These are phyloP conservation scores for Aureobasidium pullulans DNA, from an alignment of 2,329 filamentous ascomycete species.

Conservation along the genomic window DNA sequence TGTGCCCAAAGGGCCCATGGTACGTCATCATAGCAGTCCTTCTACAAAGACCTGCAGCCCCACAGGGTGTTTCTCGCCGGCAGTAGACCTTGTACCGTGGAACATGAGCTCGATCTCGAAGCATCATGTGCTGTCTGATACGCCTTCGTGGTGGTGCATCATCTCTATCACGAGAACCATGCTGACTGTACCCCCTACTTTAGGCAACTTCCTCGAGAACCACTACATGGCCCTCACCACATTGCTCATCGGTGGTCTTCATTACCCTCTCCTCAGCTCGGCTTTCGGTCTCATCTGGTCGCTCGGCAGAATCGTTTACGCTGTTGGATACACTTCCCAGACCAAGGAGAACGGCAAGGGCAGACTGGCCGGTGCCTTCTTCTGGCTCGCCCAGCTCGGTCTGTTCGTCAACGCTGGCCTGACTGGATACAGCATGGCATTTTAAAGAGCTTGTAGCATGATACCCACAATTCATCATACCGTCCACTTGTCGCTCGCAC, in stretches of 20 bases:
- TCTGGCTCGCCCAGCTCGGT: conserved; percentile 26
- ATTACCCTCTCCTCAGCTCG: conserved; percentile 43
- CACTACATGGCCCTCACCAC: conserved; percentile 43
- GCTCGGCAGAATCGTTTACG: conserved; percentile 42
- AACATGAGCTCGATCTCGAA: too few relatives aligned
- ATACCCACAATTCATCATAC: not conserved
- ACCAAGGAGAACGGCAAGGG: conserved; percentile 36
- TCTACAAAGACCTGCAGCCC: too few relatives aligned
- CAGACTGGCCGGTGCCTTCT: conserved; percentile 31
- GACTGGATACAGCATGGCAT: conserved; percentile 23
- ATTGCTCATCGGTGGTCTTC: conserved; percentile 48
- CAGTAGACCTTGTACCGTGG: too few relatives aligned
- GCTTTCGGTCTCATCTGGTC: conserved; percentile 45
- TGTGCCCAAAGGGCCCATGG: conserved; percentile 44
- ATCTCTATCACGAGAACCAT: too few relatives aligned
- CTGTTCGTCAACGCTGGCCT: conserved; percentile 25
- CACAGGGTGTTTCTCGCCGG: too few relatives aligned
- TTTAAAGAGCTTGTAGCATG: not conserved
- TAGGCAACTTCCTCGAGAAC: conserved; percentile 51
- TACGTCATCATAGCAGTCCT: too few relatives aligned
- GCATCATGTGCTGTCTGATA: too few relatives aligned
- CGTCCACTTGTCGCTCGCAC: too few relatives aligned
- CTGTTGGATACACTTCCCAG: conserved; percentile 37
- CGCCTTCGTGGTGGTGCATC: too few relatives aligned
- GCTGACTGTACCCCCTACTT: not conserved